Base-by-base conservation (phyloP, 495 filamentous ascomycete genomes). In the Aspergillus affinis region DNA sequence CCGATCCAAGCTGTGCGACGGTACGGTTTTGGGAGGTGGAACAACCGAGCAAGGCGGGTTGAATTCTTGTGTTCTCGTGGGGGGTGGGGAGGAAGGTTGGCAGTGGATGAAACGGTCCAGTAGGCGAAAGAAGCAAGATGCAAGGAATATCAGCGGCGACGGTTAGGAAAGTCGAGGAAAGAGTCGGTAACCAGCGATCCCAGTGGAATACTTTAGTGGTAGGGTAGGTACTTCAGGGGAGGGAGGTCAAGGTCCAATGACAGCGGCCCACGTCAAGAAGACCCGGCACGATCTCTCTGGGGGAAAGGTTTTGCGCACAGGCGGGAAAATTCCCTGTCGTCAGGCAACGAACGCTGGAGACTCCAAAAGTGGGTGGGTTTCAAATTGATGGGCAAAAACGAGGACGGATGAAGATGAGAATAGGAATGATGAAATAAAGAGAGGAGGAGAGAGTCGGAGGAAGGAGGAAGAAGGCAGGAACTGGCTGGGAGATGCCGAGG, bases 181-280 rank as follows among this genome's bases (percentile, higher is more conserved):
- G 21, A 20, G 47, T 26, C 61, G 62, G 65, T 52, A 62, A 63
- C 60, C 59, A 55, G 64, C 60, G 71, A 13, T 20, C n/a, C 21
- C 9, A 27, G 21, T 47, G 30, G 53, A 55, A n/a, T 9, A 41
- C 23, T 44, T 44, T 36, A 55, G 20, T 27, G 47, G 47, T n/a
- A 32, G 19, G 47, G 21, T 44, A 17, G 47, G 21, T 44, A 7
- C 15, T 65, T 69, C 69, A 72, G 71, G 68, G 68, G 67, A 65
- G 64, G 60, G 60, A 60, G 26, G 56, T 29, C 23, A 27, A 67
- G 65, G 63, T 46, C 76, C 76, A 79, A 79, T 79, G 66, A 72
- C 50, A 48, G 65, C 57, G 52, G 69, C 68, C 76, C 76, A 79
- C 76, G 76, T 79, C 76, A 74, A 64, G 53, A 46, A 29, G 48